Evolutionary conservation across 495 filamentous ascomycete genomes (phyloP).

Genomic region (Aspergillus carlsbadensis): DNA sequence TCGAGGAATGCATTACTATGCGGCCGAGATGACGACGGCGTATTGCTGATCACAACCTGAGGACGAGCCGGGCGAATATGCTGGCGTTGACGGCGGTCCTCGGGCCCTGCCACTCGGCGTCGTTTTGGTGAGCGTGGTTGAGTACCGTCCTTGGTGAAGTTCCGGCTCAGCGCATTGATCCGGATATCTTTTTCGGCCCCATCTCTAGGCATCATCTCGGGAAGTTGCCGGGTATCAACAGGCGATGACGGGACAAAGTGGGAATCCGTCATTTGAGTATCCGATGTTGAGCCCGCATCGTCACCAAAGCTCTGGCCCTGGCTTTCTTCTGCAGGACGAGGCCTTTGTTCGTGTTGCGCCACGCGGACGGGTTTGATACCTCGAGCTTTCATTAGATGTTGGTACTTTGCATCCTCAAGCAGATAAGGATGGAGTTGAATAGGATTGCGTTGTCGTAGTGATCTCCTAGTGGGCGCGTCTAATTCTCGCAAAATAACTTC

Average conservation of each 20-base stretch:
- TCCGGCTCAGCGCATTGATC: not conserved
- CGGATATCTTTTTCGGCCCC: not conserved
- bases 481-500: conserved; percentile 34
- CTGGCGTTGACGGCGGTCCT: conserved; percentile 11
- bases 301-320: conserved; percentile 42
- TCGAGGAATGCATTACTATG: conserved; percentile 23
- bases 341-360: conserved; percentile 19
- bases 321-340: conserved; percentile 39
- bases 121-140: conserved; percentile 26
- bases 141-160: not conserved
- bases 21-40: conserved; percentile 9
- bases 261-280: conserved; percentile 28
- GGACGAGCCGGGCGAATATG: conserved; percentile 12
- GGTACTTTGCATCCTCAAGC: conserved; percentile 66
- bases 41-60: conserved; percentile 30
- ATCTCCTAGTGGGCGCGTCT: conserved; percentile 35
- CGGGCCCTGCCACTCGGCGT: conserved; percentile 31
- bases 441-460: conserved; percentile 66
- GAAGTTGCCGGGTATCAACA: conserved; percentile 7
- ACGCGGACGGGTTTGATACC: conserved; percentile 64
- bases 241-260: conserved; percentile 23
- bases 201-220: not conserved
- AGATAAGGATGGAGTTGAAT: conserved; percentile 76
- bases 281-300: conserved; percentile 29
- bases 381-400: conserved; percentile 55